Conservation (phyloP, 805 yeast species). For the Candida gorgasii region DNA sequence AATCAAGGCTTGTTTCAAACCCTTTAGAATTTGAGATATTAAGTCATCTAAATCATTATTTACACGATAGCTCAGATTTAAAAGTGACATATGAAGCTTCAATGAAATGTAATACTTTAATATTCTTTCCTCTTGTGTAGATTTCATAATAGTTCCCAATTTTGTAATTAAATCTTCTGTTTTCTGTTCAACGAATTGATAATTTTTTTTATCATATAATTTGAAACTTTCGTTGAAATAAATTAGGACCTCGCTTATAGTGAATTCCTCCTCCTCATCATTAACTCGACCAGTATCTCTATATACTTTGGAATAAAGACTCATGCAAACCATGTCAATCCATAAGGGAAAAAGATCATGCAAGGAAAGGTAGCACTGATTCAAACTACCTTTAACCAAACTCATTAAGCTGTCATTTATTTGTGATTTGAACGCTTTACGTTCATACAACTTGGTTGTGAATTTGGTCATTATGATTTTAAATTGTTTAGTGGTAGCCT, state of each 20-base stretch:
- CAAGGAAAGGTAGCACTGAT: conserved; percentile 32
- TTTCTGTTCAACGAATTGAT: conserved; percentile 17
- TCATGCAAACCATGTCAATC: conserved; percentile 30
- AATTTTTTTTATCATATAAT: neutral
- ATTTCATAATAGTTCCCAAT: conserved; percentile 23
- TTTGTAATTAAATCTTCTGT: conserved; percentile 29
- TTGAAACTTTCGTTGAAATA: conserved; percentile 4
- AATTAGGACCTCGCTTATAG: conserved; percentile 1
- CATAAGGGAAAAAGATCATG: conserved; percentile 27
- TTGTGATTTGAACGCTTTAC: conserved; percentile 22
- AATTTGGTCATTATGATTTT: conserved; percentile 33
- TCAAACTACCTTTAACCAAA: conserved; percentile 23
- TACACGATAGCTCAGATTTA: conserved; percentile 16
- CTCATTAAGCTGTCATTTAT: conserved; percentile 22
- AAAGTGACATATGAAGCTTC: conserved; percentile 29
- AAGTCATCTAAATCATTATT: conserved; percentile 2
- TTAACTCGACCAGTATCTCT: conserved; percentile 12
- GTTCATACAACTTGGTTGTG: conserved; percentile 29
- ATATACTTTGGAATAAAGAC: conserved; percentile 8
- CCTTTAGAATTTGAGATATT: conserved; percentile 12
- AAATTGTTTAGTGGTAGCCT: conserved; percentile 39
- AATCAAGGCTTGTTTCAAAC: conserved; percentile 19
- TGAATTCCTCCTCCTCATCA: neutral
- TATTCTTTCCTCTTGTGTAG: conserved; percentile 36
- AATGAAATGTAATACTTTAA: conserved; percentile 26